These are phyloP conservation scores for Ustilago shanxiensis DNA, from an alignment of 1,284 basidiomycete genomes.

Conservation along the genomic window DNA sequence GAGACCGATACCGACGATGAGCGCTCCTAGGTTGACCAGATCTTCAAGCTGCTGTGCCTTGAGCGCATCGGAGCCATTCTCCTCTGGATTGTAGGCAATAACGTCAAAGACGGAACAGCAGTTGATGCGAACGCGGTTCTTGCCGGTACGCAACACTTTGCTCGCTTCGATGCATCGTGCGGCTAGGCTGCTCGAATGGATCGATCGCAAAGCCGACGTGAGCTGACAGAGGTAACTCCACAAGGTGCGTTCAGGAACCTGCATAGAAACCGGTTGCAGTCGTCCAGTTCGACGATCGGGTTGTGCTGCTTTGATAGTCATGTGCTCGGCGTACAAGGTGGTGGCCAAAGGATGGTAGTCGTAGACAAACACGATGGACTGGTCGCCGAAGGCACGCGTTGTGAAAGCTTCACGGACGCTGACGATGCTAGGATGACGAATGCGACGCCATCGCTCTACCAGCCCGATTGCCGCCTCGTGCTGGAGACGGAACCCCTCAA, in stretches of 20 bases:
- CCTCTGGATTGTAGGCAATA: conserved; percentile 57
- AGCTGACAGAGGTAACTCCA: conserved; percentile 97
- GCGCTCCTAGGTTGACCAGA: conserved; percentile 84
- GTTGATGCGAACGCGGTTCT: conserved; percentile 76
- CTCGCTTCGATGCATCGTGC: conserved; percentile 86
- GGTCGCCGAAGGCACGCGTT: conserved; percentile 90
- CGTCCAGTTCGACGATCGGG: conserved; percentile 68
- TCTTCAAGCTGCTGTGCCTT: conserved; percentile 80
- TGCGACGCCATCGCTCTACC: conserved; percentile 88
- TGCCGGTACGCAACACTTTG: conserved; percentile 88
- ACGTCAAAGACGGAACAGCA: conserved; percentile 68
- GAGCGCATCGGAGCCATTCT: conserved; percentile 40
- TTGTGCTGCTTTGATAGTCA: conserved; percentile 71
- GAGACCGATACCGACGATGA: conserved; percentile 86
- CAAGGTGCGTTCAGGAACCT: conserved; percentile 82
- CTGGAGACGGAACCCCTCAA: conserved; percentile 87
- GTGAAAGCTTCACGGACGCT: conserved; percentile 93
- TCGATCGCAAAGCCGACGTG: conserved; percentile 84
- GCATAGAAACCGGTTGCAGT: conserved; percentile 64
- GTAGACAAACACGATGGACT: conserved; percentile 87
- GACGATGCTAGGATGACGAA: conserved; percentile 89
- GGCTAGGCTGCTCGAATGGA: conserved; percentile 86
- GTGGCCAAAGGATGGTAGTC: conserved; percentile 88
- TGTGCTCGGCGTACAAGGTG: conserved; percentile 81
- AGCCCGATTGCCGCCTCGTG: conserved; percentile 80